Percentiles rank a stretch among this genome's conserved stretches.
These are phyloP conservation scores for Pseudonitzschia multistriata DNA, from an alignment of 108 stramenopile genomes.

Conservation along the genomic window DNA sequence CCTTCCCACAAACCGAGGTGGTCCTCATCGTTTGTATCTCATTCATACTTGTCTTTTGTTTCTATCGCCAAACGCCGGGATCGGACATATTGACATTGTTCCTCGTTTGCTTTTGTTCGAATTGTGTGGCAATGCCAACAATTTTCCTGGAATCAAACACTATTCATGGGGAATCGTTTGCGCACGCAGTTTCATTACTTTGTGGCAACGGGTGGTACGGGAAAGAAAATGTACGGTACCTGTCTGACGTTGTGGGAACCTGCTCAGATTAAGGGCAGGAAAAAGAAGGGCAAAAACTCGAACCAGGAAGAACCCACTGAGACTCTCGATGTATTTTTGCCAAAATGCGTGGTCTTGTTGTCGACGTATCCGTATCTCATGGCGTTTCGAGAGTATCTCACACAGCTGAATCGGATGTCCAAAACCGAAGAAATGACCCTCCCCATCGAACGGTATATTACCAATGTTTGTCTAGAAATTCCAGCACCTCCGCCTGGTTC, in stretches of 20 bases:
- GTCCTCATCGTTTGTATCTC: too few relatives aligned
- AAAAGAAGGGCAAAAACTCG: constrained; percentile 9
- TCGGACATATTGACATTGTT: too few relatives aligned
- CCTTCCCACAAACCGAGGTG: too few relatives aligned
- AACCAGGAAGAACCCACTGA: constrained; percentile 12
- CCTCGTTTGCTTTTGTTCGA: too few relatives aligned
- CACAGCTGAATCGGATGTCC: constrained; percentile 84
- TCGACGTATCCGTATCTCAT: constrained; percentile 89
- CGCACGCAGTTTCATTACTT: constrained; percentile 62
- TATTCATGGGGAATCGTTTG: neutral
- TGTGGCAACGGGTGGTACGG: constrained; percentile 74
- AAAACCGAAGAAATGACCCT: constrained; percentile 75
- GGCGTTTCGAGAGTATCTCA: constrained; percentile 86
- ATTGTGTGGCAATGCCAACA: too few relatives aligned
- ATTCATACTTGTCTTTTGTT: too few relatives aligned
- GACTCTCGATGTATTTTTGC: constrained; percentile 59
- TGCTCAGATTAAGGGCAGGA: constrained; percentile 34
- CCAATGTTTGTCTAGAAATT: constrained; percentile 91
- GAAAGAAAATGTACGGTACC: constrained; percentile 75
- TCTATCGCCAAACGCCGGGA: too few relatives aligned
- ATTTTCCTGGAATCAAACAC: constrained; percentile 1
- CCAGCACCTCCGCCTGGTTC: constrained; percentile 92
- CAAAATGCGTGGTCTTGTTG: constrained; percentile 88
- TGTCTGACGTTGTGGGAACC: constrained; percentile 76
- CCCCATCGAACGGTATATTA: constrained; percentile 92